These are phyloP conservation scores for Sonneratia alba DNA, from an alignment of 345 rosid genomes.

Conservation along the genomic window DNA sequence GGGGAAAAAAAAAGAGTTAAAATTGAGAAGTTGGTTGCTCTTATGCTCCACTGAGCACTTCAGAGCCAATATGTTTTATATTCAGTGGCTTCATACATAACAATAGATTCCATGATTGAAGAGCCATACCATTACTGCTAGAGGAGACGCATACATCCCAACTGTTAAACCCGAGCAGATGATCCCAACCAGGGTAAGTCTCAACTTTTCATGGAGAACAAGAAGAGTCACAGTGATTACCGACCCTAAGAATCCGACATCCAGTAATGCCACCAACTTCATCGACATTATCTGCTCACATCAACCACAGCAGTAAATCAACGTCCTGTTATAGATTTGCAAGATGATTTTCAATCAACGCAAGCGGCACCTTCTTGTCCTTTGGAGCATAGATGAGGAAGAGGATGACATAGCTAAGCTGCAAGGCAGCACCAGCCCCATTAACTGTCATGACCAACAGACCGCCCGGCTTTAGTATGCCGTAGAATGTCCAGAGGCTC, in stretches of 20 bases:
- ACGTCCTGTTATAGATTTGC: neutral
- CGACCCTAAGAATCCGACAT: constrained; percentile 40
- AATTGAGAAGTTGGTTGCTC: neutral
- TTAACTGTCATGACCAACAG: constrained; percentile 42
- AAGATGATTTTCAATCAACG: neutral
- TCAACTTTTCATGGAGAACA: constrained; percentile 25
- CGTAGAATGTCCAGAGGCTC: constrained; percentile 56
- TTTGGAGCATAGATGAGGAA: constrained; percentile 39
- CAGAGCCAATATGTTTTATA: neutral
- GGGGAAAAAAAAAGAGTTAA: neutral
- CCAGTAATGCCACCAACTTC: constrained; percentile 26
- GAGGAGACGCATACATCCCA: constrained; percentile 57
- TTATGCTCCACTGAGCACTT: neutral
- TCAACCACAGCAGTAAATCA: neutral
- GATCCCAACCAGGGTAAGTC: constrained; percentile 39
- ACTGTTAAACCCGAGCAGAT: constrained; percentile 37
- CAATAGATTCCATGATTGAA: neutral
- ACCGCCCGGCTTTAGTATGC: constrained; percentile 42
- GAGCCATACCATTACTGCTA: constrained; percentile 33
- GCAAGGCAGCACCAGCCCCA: constrained; percentile 36
- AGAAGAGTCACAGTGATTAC: constrained; percentile 35
- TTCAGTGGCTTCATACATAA: neutral
- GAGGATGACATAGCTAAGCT: constrained; percentile 34
- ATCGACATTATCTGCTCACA: constrained; percentile 29
- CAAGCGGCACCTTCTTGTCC: constrained; percentile 29